Evolutionary conservation across 768 basidiomycete species (phyloP).

Genomic region (Termitomyces sp.): DNA sequence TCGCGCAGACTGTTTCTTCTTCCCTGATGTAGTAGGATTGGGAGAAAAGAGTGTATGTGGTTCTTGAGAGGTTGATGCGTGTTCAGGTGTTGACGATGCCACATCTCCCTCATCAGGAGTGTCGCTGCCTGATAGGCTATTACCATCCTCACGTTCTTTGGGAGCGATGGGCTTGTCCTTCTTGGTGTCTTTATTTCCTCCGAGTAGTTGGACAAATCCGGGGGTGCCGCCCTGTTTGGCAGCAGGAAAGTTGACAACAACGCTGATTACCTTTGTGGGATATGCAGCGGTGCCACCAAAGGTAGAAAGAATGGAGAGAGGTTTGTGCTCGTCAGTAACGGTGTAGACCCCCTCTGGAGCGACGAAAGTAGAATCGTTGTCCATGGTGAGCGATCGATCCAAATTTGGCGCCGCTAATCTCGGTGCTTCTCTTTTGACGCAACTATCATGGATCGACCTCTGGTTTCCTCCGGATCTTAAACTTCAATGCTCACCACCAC

Average conservation of each 20-base stretch:
- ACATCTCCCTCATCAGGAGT: constrained; percentile 59
- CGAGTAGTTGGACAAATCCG: constrained; percentile 64
- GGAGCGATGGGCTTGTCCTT: constrained; percentile 41
- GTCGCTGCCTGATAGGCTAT: constrained; percentile 80
- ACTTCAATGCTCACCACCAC: constrained; percentile 34
- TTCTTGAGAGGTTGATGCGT: constrained; percentile 27
- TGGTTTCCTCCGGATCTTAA: constrained; percentile 42
- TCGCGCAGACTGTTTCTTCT: constrained; percentile 59
- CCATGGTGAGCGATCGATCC: constrained; percentile 40
- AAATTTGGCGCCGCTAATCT: constrained; percentile 5
- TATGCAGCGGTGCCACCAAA: constrained; percentile 35
- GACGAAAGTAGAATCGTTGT: constrained; percentile 81
- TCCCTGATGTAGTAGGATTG: constrained; percentile 35
- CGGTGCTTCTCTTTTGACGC: constrained; percentile 13
- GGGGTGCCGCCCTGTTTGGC: constrained; percentile 51
- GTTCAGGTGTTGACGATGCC: constrained; percentile 37
- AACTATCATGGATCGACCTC: constrained; percentile 15
- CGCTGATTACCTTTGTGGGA: constrained; percentile 61
- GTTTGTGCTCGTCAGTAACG: constrained; percentile 82
- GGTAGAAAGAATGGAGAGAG: constrained; percentile 38
- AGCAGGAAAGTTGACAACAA: constrained; percentile 60
- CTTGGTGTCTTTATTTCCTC: constrained; percentile 63
- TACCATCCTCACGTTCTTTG: constrained; percentile 61
- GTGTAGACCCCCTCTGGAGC: constrained; percentile 91
- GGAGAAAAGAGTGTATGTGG: constrained; percentile 61